A percentile compares a stretch with the other conserved stretches of the same genome.
Conservation (phyloP, 1,284 basidiomycete genomes). For the Stygiomarasmius scandens region DNA sequence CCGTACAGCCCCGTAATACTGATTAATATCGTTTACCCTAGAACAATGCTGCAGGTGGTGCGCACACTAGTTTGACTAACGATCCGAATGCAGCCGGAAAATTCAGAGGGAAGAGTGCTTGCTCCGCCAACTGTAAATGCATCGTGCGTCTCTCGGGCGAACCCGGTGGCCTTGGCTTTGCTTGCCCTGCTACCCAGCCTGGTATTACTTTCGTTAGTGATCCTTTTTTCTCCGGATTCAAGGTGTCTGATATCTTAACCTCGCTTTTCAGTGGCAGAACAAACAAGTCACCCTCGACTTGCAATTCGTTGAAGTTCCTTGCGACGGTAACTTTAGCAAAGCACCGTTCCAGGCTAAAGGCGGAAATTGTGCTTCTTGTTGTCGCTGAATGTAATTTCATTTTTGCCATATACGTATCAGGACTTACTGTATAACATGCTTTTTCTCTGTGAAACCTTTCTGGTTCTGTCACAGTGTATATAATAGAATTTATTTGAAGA, state of each 20-base stretch:
- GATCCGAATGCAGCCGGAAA: neutral
- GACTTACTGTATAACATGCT: no score
- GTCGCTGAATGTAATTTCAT: neutral
- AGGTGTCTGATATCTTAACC: neutral
- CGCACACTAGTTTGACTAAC: neutral
- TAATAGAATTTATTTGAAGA: no score
- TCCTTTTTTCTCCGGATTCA: neutral
- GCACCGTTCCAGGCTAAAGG: neutral
- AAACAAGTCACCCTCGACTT: conserved; percentile 2
- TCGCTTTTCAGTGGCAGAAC: conserved; percentile 2
- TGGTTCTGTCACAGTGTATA: no score
- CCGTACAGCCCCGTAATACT: no score
- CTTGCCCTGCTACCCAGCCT: conserved; percentile 3
- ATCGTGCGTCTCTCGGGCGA: neutral
- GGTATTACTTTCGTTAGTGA: conserved; percentile 10
- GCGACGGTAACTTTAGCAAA: conserved; percentile 1
- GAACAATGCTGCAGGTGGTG: neutral
- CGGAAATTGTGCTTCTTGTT: neutral
- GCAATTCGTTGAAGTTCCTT: conserved; percentile 8
- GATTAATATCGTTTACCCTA: no score
- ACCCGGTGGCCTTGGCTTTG: neutral
- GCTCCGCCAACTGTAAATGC: conserved; percentile 7
- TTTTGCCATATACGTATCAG: no score
- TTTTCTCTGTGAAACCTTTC: no score
- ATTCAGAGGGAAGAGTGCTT: conserved; percentile 6